Conservation (phyloP, 2,329 filamentous ascomycete genomes). For the Aspergillus candidus region DNA sequence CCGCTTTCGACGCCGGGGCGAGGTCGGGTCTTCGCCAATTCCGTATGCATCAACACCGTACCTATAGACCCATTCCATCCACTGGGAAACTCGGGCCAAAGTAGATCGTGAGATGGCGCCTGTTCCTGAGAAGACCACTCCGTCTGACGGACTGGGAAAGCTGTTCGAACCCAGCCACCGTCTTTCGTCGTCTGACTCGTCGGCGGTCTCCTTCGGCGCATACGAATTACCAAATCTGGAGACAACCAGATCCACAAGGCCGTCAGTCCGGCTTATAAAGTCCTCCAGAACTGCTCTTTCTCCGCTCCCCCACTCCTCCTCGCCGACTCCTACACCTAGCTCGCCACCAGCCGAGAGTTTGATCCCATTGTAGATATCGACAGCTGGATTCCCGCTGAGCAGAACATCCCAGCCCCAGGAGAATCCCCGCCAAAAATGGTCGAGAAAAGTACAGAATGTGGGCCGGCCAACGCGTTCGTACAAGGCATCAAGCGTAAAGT, state of each 20-base stretch:
- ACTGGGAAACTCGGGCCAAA: conserved; percentile 66
- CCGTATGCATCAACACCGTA: conserved; percentile 83
- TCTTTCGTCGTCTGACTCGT: conserved; percentile 21
- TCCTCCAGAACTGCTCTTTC: conserved; percentile 90
- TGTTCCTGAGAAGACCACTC: conserved; percentile 76
- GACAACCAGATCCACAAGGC: conserved; percentile 80
- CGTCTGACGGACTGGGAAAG: conserved; percentile 66
- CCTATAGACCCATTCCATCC: conserved; percentile 82
- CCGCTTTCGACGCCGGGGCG: conserved; percentile 48
- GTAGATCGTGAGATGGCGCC: conserved; percentile 67
- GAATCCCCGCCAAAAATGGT: conserved; percentile 74
- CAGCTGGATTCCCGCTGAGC: conserved; percentile 79
- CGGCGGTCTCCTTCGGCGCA: conserved; percentile 17
- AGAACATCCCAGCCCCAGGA: conserved; percentile 73
- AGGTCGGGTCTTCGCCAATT: conserved; percentile 69
- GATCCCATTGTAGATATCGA: conserved; percentile 72
- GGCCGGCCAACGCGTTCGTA: conserved; percentile 59
- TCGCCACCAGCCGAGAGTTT: conserved; percentile 88
- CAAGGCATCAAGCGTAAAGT: conserved; percentile 63
- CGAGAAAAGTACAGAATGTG: conserved; percentile 66
- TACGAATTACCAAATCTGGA: conserved; percentile 69
- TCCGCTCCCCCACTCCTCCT: conserved; percentile 89
- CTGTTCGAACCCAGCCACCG: conserved; percentile 70
- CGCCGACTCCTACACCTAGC: conserved; percentile 86
- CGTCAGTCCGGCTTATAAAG: conserved; percentile 71